Base-by-base conservation (phyloP, 2,329 filamentous ascomycete genomes). In the Phyllosticta paracitricarpa region DNA sequence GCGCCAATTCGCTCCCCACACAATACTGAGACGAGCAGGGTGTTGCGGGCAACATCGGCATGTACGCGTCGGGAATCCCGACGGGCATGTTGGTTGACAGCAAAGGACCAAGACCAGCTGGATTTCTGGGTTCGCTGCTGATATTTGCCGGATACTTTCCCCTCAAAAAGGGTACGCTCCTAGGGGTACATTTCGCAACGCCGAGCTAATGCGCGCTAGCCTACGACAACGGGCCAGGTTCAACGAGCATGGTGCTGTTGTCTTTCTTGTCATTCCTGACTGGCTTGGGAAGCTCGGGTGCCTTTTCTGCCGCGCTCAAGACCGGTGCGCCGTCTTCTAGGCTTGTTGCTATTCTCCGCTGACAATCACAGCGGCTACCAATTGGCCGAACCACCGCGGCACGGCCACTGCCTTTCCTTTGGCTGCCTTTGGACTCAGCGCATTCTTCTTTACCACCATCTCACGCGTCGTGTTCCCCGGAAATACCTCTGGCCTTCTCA, bases 391-490 rank as follows among this genome's bases (percentile, higher is more conserved):
- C 62, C 88, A 96, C 72, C 85, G 94, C 65, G 94, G 94, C 61
- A 96, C 93, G 3, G 94, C 94, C 5, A 97, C 94, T 5, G 92
- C 92, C 1, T 94, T 97, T 68, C 93, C 94, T 5, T 76, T 97
- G 61, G 90, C 94, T 61, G 92, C 90, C 2, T 97, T 97, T 71
- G 94, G 94, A 2, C 77, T 99, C 62, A 97, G 92, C 72, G 94
- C 94, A 60, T 94, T 99, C 76, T 96, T 97, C 78, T 99, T 97
- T 77, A 93, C 94, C 0, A 81, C 87, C 2, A 76, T 95, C 35
- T 89, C 91, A 24, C 84, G 85, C 19, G 71, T 95, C 55, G 78
- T 90, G 51, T 92, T 96, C 70, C 89, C 90, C 2, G 90, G 91
- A 51, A 85, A 95, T 68, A 94, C 91, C 0, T 87, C 88, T 61